phyloP scores from a whole-genome alignment of 805 yeast species.

The Blastobotrys robertii region DNA sequence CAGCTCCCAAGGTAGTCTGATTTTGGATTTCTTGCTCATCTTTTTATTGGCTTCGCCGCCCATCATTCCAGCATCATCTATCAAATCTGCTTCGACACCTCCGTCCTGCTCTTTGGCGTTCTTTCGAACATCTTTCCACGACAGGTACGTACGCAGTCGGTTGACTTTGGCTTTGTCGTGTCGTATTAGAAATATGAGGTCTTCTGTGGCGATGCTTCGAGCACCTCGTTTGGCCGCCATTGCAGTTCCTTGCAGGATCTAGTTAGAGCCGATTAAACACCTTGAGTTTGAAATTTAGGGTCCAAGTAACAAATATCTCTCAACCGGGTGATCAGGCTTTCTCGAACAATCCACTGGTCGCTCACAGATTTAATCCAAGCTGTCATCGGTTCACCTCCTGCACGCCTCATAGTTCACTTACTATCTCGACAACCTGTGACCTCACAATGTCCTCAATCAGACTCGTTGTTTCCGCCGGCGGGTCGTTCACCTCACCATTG shows the following conservation, averaged over 20 bases:
- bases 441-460: constrained; percentile 90
- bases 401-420: no score
- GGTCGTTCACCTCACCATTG: constrained; percentile 88
- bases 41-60: constrained; percentile 33
- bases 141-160: constrained; percentile 76
- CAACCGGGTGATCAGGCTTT: no score
- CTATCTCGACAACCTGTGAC: constrained; percentile 85
- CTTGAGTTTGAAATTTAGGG: no score
- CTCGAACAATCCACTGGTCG: no score
- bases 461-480: constrained; percentile 87
- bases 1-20: constrained; percentile 90
- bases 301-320: no score
- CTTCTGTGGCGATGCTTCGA: constrained; percentile 81
- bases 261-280: background rate
- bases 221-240: constrained; percentile 76
- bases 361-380: no score
- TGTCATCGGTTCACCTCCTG: background rate
- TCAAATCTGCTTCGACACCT: constrained; percentile 45
- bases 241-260: constrained; percentile 57
- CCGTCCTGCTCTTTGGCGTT: constrained; percentile 58
- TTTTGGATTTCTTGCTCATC: constrained; percentile 58
- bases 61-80: constrained; percentile 37
- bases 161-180: constrained; percentile 93
- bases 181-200: constrained; percentile 81
- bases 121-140: constrained; percentile 96